phyloP scores from a whole-genome alignment of 352 stramenopile species.

The Phytopythium kandeliae region DNA sequence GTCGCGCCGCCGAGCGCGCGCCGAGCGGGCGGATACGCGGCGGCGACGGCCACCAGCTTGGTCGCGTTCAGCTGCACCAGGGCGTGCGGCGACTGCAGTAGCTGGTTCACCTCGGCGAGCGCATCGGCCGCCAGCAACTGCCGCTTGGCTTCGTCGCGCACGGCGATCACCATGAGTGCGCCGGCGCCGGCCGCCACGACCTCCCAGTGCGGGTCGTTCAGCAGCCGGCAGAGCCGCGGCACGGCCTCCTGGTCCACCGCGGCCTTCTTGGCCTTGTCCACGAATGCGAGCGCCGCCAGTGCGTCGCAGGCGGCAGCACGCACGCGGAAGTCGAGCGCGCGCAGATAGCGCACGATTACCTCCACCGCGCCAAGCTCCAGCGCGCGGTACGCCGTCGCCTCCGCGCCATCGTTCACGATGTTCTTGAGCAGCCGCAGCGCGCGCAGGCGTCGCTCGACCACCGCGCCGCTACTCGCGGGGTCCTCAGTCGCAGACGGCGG shows the following conservation, averaged over 20 bases:
- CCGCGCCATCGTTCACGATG: conserved; percentile 57
- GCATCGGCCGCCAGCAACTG: conserved; percentile 44
- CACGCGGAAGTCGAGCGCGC: conserved; percentile 29
- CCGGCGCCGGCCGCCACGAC: conserved; percentile 43
- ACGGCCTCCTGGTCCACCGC: conserved; percentile 49
- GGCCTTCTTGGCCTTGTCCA: conserved; percentile 50
- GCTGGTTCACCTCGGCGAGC: conserved; percentile 42
- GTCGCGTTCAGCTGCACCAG: conserved; percentile 59
- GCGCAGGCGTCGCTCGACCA: conserved; percentile 23
- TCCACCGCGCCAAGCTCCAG: conserved; percentile 50
- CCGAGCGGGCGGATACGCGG: conserved; percentile 48
- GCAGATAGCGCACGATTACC: conserved; percentile 34
- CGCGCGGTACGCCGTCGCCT: conserved; percentile 35
- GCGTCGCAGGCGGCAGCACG: conserved; percentile 47
- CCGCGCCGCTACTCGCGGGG: not conserved
- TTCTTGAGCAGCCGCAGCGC: conserved; percentile 58
- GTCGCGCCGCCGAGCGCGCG: conserved; percentile 36
- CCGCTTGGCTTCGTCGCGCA: conserved; percentile 66
- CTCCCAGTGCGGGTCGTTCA: conserved; percentile 51
- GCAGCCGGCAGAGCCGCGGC: conserved; percentile 47
- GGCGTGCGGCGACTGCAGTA: conserved; percentile 52
- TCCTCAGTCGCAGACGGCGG: not conserved
- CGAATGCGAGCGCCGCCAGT: conserved; percentile 46
- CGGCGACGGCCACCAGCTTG: conserved; percentile 58
- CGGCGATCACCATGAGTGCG: conserved; percentile 59